Evolutionary conservation across 2,329 filamentous ascomycete species (phyloP).

Genomic region (Lithohypha guttulata): DNA sequence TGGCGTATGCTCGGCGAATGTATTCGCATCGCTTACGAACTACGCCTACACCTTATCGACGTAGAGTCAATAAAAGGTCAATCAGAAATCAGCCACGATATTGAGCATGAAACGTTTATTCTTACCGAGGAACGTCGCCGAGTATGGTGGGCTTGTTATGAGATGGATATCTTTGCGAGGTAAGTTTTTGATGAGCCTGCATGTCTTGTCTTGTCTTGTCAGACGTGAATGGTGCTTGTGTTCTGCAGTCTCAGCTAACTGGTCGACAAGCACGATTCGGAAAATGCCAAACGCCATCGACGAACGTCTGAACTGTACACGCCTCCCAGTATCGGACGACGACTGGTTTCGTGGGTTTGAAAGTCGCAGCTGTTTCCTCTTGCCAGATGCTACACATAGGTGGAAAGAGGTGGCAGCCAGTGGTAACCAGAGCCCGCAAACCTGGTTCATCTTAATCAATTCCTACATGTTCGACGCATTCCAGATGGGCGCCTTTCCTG

Average conservation of each 20-base stretch:
- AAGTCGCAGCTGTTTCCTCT: slow-evolving; percentile 24
- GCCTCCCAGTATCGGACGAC: slow-evolving; percentile 29
- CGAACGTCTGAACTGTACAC: slow-evolving; percentile 28
- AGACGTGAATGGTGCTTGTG: too few species aligned
- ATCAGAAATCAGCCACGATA: neutral
- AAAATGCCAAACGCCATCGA: slow-evolving; percentile 29
- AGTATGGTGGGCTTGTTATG: slow-evolving; percentile 34
- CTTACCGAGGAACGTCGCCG: slow-evolving; percentile 29
- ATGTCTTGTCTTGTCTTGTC: too few species aligned
- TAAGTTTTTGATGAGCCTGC: too few species aligned
- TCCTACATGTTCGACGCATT: slow-evolving; percentile 32
- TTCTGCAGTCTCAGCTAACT: too few species aligned
- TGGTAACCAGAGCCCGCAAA: slow-evolving; percentile 27
- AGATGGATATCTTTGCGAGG: slow-evolving; percentile 36
- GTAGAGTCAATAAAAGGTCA: neutral
- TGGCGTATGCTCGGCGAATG: slow-evolving; percentile 27
- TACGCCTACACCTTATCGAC: slow-evolving; percentile 27
- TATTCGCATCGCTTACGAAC: slow-evolving; percentile 27
- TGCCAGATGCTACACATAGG: slow-evolving; percentile 23
- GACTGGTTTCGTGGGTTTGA: slow-evolving; percentile 25
- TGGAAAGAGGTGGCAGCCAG: slow-evolving; percentile 26
- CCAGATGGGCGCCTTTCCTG: slow-evolving; percentile 22
- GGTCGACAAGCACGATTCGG: slow-evolving; percentile 32
- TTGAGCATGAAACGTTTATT: slow-evolving; percentile 18
- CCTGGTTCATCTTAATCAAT: slow-evolving; percentile 33